Conservation (phyloP, 2,329 filamentous ascomycete genomes). For the Penicillium frequentans region DNA sequence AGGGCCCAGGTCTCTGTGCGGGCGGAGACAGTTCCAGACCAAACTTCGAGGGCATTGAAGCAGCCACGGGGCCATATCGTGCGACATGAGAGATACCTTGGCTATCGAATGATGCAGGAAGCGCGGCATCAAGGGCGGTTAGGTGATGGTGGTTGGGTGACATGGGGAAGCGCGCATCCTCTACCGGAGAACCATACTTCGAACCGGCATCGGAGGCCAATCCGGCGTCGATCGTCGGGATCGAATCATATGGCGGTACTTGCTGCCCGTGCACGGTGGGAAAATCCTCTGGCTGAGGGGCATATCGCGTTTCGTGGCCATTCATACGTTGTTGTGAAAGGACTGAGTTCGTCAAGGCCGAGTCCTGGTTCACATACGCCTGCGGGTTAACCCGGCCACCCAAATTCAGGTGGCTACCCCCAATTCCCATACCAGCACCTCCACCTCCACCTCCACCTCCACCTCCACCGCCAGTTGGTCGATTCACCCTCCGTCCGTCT, state of each 20-base stretch:
- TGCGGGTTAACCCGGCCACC: constrained; percentile 68
- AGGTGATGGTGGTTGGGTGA: constrained; percentile 72
- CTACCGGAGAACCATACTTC: constrained; percentile 80
- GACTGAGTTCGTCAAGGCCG: constrained; percentile 73
- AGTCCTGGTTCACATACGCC: constrained; percentile 63
- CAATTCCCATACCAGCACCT: constrained; percentile 38
- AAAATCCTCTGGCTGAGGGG: constrained; percentile 46
- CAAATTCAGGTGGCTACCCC: constrained; percentile 62
- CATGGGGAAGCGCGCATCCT: constrained; percentile 73
- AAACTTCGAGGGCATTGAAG: constrained; percentile 90
- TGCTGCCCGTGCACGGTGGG: constrained; percentile 45
- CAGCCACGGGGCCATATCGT: constrained; percentile 83
- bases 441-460: background rate
- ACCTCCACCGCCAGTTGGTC: constrained; percentile 51
- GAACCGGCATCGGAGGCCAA: constrained; percentile 60
- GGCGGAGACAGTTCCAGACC: constrained; percentile 78
- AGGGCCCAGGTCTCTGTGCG: constrained; percentile 65
- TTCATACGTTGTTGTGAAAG: constrained; percentile 62
- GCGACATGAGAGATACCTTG: constrained; percentile 92
- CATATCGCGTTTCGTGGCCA: constrained; percentile 47
- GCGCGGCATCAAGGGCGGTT: constrained; percentile 89
- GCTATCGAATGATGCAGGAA: constrained; percentile 94
- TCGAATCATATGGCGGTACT: constrained; percentile 48
- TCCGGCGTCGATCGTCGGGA: constrained; percentile 59
- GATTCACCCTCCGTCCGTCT: constrained; percentile 87